These are phyloP conservation scores for Ciborinia camelliae DNA, from an alignment of 2,329 filamentous ascomycete genomes.

Conservation along the genomic window DNA sequence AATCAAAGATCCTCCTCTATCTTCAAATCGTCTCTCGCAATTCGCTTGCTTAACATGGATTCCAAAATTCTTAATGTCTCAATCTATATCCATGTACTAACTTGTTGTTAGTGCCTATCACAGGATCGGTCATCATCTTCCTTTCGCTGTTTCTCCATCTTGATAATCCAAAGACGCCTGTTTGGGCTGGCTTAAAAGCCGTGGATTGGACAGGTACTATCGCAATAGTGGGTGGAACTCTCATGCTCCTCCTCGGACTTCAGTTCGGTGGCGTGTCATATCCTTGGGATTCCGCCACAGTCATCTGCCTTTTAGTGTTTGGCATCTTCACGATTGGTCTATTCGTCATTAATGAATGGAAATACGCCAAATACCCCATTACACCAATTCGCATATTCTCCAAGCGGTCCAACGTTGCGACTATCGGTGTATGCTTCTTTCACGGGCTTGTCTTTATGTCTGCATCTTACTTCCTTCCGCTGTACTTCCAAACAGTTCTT, in stretches of 20 bases:
- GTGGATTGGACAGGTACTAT: conserved; percentile 58
- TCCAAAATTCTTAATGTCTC: too few relatives aligned
- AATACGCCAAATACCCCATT: conserved; percentile 69
- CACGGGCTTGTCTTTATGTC: conserved; percentile 60
- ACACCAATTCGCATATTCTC: conserved; percentile 72
- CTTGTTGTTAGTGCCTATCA: too few relatives aligned
- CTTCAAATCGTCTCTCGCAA: conserved; percentile 50
- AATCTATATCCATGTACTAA: too few relatives aligned
- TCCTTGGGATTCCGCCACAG: conserved; percentile 68
- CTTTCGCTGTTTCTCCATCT: conserved; percentile 63
- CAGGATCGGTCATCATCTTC: conserved; percentile 54
- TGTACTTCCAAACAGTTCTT: conserved; percentile 80
- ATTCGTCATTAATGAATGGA: conserved; percentile 69
- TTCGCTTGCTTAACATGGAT: too few relatives aligned
- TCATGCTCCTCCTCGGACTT: conserved; percentile 81
- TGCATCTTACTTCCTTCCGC: conserved; percentile 34
- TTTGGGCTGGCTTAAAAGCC: conserved; percentile 56
- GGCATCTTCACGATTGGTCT: conserved; percentile 55
- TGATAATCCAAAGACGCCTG: conserved; percentile 57
- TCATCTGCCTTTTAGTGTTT: conserved; percentile 76
- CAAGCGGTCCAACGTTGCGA: conserved; percentile 52
- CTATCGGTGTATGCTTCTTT: neutral
- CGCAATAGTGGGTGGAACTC: conserved; percentile 65
- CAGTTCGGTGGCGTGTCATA: conserved; percentile 73
- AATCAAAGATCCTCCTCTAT: too few relatives aligned